Evolutionary conservation across 176 grass and related monocot species (phyloP), one percentile per base, ranked within the genome.

Genomic region (Oryza glumipatula): DNA sequence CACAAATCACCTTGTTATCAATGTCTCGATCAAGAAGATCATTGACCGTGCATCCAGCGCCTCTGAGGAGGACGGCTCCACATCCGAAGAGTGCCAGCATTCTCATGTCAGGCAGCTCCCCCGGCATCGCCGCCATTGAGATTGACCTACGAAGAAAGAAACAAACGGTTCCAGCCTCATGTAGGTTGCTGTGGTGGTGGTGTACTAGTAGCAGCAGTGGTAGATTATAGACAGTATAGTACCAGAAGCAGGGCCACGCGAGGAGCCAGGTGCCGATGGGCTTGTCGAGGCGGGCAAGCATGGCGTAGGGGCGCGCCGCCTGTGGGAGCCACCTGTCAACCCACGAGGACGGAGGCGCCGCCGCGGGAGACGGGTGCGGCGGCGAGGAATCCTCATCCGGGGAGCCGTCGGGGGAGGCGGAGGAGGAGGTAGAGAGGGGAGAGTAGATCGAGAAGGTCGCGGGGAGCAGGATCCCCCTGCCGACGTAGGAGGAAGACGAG

Each of bases 171-270:
- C 68, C 6, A 45, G 0, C 15, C 9, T 52, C 30, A 39, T 5
- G 38, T 10, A 10, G 43, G 43, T 44, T 44, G 43, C 11, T 3
- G 11, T 47, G 11, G 45, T 47, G 11, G 45, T 47, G 38, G 30
- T 32, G 30, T 39, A 39, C 41, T 43, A 43, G 41, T 13, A 49
- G 47, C 13, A 49, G 11, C 47, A 54, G 14, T 7, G 17, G 51
- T 54, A 54, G 51, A n/a, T 19, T n/a, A 16, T 15, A 41, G 43
- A 26, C 28, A 28, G 1, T n/a, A 75, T 9, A 9, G 28, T 89
- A 98, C 92, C 95, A 95, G 82, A 90, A 90, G 91, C 92, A 98
- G 67, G 95, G 95, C 95, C 95, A 95, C 2, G 85, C 87, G 7
- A 98, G 89, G 60, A 98, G 85, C 92, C 92, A 95, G 35, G 91